Evolutionary conservation across 805 yeast genomes (phyloP).

Genomic region (Wickerhamomyces bisporus): DNA sequence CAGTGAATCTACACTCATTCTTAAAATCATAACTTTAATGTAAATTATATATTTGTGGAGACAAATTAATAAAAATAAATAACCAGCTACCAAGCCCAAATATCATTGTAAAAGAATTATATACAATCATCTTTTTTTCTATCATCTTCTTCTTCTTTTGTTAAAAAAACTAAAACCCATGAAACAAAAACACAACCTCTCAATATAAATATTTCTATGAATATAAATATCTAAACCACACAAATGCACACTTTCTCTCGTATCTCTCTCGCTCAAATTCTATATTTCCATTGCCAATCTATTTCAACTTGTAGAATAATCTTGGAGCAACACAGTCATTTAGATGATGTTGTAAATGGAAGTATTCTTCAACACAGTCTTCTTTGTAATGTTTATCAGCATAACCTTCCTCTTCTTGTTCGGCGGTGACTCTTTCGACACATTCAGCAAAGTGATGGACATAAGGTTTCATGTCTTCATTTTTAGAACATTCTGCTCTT

Average conservation of each 20-base stretch:
- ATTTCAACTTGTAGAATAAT: slow-evolving; percentile 81
- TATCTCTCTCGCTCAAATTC: not conserved
- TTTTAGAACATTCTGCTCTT: slow-evolving; percentile 63
- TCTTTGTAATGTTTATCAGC: slow-evolving; percentile 80
- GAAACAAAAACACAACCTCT: not conserved
- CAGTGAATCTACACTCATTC: too few relatives aligned
- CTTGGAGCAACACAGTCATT: slow-evolving; percentile 90
- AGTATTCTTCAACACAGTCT: slow-evolving; percentile 97
- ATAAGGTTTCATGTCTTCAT: slow-evolving; percentile 62
- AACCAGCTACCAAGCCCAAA: not conserved
- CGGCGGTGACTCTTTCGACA: slow-evolving; percentile 89
- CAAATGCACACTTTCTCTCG: not conserved
- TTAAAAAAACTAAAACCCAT: not conserved
- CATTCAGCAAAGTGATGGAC: slow-evolving; percentile 93
- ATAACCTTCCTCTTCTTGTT: slow-evolving; percentile 78
- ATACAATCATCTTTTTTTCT: not conserved
- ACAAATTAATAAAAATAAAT: slow-evolving; percentile 1
- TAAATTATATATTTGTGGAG: not conserved
- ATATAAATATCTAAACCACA: not conserved
- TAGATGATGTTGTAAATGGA: slow-evolving; percentile 92
- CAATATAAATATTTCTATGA: too few relatives aligned
- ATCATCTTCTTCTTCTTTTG: not conserved
- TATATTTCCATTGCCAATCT: slow-evolving; percentile 16
- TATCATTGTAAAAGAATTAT: not conserved
- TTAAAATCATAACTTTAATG: not conserved